phyloP scores from a whole-genome alignment of 352 stramenopile genomes.

The Phytophthora pinifolia region DNA sequence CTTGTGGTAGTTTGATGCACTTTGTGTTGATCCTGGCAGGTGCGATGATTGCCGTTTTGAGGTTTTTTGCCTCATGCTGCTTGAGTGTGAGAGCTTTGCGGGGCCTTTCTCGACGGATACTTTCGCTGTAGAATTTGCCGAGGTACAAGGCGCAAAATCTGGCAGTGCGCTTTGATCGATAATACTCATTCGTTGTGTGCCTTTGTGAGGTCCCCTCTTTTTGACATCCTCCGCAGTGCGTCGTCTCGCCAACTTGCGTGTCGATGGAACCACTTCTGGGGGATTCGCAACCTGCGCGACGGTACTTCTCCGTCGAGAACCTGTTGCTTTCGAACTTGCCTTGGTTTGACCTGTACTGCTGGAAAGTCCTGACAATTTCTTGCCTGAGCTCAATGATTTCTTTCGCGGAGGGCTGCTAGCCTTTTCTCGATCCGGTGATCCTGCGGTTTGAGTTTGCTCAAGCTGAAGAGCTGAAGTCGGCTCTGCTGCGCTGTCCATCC shows the following conservation, averaged over 20 bases:
- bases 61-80: slow-evolving; percentile 5
- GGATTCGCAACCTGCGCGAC: slow-evolving; percentile 7
- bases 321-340: slow-evolving; percentile 7
- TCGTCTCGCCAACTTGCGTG: slow-evolving; percentile 6
- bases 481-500: background rate
- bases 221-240: slow-evolving; percentile 20
- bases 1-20: slow-evolving; percentile 46
- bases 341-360: slow-evolving; percentile 5
- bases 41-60: slow-evolving; percentile 15
- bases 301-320: slow-evolving; percentile 14
- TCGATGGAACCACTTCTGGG: background rate
- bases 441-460: background rate
- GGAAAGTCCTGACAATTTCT: background rate
- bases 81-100: background rate
- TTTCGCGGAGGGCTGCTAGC: slow-evolving; percentile 3
- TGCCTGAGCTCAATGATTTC: slow-evolving; percentile 17
- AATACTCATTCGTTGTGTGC: slow-evolving; percentile 12
- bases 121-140: slow-evolving; percentile 2
- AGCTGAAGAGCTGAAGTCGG: background rate
- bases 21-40: slow-evolving; percentile 7
- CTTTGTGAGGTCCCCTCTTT: background rate
- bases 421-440: slow-evolving; percentile 3
- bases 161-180: slow-evolving; percentile 9
- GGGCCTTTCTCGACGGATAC: slow-evolving; percentile 2
- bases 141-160: background rate